Evolutionary conservation across 2,329 filamentous ascomycete species (phyloP).

Genomic region (Exophiala alcalophila): DNA sequence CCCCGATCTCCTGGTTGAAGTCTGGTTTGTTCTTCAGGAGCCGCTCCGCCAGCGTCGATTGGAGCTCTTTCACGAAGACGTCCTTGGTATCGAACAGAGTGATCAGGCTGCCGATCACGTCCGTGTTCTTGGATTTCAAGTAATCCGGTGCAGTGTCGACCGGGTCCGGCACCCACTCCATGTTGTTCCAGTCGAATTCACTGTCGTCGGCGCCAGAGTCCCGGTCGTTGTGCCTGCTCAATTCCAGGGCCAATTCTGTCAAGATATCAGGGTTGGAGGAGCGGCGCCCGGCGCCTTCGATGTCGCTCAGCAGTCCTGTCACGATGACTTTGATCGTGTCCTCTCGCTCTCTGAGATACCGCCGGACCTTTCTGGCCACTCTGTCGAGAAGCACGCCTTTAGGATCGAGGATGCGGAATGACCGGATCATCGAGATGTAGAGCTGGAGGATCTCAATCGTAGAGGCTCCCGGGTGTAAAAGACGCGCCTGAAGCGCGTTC

Average conservation of each 20-base stretch:
- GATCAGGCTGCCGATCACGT: constrained; percentile 88
- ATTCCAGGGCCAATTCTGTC: constrained; percentile 43
- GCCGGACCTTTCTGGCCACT: constrained; percentile 62
- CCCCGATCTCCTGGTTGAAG: constrained; percentile 76
- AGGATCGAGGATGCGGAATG: constrained; percentile 61
- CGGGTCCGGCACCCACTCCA: constrained; percentile 89
- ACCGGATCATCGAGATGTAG: constrained; percentile 65
- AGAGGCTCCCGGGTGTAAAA: constrained; percentile 62
- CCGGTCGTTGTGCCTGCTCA: constrained; percentile 31
- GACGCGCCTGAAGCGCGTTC: constrained; percentile 50
- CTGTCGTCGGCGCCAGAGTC: constrained; percentile 51
- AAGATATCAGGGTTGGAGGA: constrained; percentile 36
- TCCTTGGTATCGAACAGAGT: constrained; percentile 85
- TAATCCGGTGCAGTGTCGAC: constrained; percentile 92
- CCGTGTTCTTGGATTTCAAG: constrained; percentile 80
- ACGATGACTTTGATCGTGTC: constrained; percentile 66
- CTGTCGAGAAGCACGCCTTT: constrained; percentile 65
- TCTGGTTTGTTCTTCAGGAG: constrained; percentile 63
- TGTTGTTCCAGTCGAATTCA: constrained; percentile 84
- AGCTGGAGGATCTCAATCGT: constrained; percentile 65
- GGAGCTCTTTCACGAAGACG: constrained; percentile 90
- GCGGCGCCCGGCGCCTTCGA: constrained; percentile 35
- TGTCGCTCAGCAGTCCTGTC: constrained; percentile 58
- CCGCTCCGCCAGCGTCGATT: constrained; percentile 81
- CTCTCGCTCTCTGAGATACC: constrained; percentile 62